Evolutionary conservation across 805 yeast genomes (phyloP).

Genomic region (Metschnikowia chrysomelidarum): DNA sequence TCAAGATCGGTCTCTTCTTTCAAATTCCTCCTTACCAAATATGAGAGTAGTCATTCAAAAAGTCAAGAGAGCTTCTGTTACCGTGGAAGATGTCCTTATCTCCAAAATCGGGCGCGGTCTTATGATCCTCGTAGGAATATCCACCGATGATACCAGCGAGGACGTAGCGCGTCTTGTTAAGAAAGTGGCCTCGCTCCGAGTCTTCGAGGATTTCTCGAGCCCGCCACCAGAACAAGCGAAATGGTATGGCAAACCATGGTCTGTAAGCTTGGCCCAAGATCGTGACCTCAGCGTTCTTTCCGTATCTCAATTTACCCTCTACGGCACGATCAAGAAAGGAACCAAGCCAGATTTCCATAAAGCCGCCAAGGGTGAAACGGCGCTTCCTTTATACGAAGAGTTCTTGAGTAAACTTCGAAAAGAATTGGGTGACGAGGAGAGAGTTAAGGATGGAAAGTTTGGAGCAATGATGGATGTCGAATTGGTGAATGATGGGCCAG

Average conservation of each 20-base stretch:
- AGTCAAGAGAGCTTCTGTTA: conserved; percentile 85
- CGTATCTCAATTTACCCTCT: conserved; percentile 89
- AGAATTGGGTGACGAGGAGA: conserved; percentile 54
- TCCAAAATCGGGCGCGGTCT: conserved; percentile 78
- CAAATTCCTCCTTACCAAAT: background rate
- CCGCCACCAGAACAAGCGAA: conserved; percentile 40
- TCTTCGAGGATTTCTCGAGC: conserved; percentile 63
- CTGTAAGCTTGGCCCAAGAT: conserved; percentile 57
- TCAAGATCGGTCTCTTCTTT: background rate
- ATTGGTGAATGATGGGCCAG: conserved; percentile 89
- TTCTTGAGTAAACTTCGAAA: conserved; percentile 48
- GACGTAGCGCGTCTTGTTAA: conserved; percentile 70
- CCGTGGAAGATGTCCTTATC: conserved; percentile 67
- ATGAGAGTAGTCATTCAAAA: conserved; percentile 93
- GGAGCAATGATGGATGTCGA: conserved; percentile 98
- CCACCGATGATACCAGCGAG: conserved; percentile 69
- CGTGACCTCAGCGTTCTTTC: conserved; percentile 71
- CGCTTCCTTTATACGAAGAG: conserved; percentile 48
- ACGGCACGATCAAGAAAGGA: conserved; percentile 84
- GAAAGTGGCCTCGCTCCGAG: conserved; percentile 61
- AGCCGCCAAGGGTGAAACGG: conserved; percentile 78
- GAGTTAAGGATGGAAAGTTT: conserved; percentile 83
- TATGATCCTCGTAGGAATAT: conserved; percentile 80
- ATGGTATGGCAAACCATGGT: conserved; percentile 74
- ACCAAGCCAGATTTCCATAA: conserved; percentile 92